Percentiles rank a stretch among this genome's conserved stretches.
Evolutionary conservation across 2,329 filamentous ascomycete genomes (phyloP).

Genomic region (Trichoderma sp.): DNA sequence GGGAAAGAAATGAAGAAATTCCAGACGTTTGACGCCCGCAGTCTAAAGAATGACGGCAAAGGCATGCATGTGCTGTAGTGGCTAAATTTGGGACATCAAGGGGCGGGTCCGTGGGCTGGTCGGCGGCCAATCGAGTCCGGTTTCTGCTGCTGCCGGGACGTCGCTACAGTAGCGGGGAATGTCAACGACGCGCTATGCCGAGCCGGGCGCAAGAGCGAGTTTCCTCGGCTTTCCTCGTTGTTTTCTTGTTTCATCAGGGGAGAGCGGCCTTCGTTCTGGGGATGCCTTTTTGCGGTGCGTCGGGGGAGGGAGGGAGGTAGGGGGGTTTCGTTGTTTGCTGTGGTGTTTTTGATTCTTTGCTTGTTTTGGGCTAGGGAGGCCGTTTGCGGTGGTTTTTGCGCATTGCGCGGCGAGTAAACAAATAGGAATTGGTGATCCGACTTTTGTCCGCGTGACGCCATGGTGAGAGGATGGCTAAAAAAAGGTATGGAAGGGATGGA

Average conservation of each 20-base stretch:
- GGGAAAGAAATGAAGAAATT: conserved; percentile 3
- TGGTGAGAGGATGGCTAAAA: not conserved
- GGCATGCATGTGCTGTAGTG: conserved; percentile 15
- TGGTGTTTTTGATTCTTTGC: not conserved
- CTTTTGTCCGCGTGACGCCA: not conserved
- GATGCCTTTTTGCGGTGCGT: not conserved
- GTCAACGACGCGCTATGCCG: not conserved
- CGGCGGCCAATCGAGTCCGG: conserved; percentile 1
- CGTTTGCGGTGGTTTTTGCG: not conserved
- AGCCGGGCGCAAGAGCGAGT: not conserved
- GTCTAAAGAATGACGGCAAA: conserved; percentile 9
- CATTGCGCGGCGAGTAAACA: not conserved
- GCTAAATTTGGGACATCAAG: conserved; percentile 14
- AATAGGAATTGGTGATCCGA: conserved; percentile 7
- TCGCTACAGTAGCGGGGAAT: not conserved
- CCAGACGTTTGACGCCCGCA: not conserved
- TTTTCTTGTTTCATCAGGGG: conserved; percentile 17
- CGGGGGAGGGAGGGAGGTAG: too few relatives aligned
- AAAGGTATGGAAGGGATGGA: not conserved
- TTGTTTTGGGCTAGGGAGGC: not conserved
- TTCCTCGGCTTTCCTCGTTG: not conserved
- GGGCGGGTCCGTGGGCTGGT: not conserved
- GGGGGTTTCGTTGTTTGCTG: too few relatives aligned
- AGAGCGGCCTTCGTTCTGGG: not conserved
- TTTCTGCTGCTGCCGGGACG: not conserved